Conservation (phyloP, 1,284 basidiomycete species). For the Malassezia globosa region DNA sequence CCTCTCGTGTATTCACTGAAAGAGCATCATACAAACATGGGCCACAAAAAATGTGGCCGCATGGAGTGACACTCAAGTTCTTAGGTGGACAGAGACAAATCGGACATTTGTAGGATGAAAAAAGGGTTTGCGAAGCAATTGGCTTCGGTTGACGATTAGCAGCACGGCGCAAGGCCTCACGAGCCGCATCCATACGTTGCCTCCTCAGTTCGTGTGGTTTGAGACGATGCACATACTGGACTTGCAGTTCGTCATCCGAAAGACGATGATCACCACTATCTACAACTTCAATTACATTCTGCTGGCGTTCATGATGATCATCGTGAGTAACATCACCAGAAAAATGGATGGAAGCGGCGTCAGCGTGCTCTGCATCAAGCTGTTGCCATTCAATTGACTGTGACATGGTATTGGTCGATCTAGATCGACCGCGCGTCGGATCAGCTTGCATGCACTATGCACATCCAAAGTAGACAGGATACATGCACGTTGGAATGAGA, state of each 20-base stretch:
- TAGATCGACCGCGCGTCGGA: too few species aligned
- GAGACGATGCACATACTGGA: neutral
- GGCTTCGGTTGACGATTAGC: neutral
- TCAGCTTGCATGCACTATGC: too few species aligned
- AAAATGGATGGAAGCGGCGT: too few species aligned
- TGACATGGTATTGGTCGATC: too few species aligned
- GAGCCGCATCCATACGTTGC: constrained; percentile 8
- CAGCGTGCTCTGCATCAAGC: too few species aligned
- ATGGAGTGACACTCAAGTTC: constrained; percentile 26
- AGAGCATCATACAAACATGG: constrained; percentile 35
- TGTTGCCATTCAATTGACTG: too few species aligned
- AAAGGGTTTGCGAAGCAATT: constrained; percentile 15
- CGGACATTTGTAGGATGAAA: constrained; percentile 33
- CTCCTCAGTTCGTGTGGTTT: constrained; percentile 2
- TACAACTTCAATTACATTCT: neutral
- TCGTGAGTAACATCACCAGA: too few species aligned
- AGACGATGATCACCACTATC: constrained; percentile 5
- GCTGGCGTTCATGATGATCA: too few species aligned
- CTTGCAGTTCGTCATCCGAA: constrained; percentile 1
- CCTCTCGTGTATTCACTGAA: constrained; percentile 11
- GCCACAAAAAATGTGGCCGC: constrained; percentile 42
- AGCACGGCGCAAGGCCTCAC: constrained; percentile 8
- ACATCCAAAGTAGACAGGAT: too few species aligned
- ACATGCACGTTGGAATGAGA: too few species aligned
- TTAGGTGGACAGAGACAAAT: constrained; percentile 37